A percentile compares a stretch with the other conserved stretches of the same genome.
Evolutionary conservation across 2,329 filamentous ascomycete species (phyloP).

Genomic region (Dactylellina cionopaga): DNA sequence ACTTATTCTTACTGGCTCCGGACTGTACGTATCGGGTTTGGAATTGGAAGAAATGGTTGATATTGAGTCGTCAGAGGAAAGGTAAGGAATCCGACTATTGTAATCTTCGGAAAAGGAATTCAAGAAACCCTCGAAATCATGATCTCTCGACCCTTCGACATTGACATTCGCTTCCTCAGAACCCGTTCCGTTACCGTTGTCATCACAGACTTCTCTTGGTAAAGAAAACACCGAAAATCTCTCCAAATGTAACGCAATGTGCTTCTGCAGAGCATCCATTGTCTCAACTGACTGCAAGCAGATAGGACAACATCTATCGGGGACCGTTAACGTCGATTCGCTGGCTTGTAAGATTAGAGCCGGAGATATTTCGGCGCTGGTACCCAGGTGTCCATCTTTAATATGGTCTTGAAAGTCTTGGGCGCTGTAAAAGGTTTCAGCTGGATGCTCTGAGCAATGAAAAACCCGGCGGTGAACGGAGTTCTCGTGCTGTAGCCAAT

Average conservation of each 20-base stretch:
- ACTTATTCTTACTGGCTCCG: no score
- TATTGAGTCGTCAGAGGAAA: no score
- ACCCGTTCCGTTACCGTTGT: neutral
- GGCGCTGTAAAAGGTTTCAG: neutral
- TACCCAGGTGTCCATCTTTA: slow-evolving; percentile 7
- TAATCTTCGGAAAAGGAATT: neutral
- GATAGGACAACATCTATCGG: slow-evolving; percentile 35
- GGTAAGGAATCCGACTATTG: no score
- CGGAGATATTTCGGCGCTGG: neutral
- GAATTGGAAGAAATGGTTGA: no score
- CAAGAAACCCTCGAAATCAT: slow-evolving; percentile 8
- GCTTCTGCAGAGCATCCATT: slow-evolving; percentile 31
- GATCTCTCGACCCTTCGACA: slow-evolving; percentile 29
- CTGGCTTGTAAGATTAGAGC: slow-evolving; percentile 19
- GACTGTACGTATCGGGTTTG: no score
- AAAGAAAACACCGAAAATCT: slow-evolving; percentile 38
- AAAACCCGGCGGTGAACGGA: slow-evolving; percentile 30
- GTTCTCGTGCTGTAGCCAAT: slow-evolving; percentile 39
- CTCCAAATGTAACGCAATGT: slow-evolving; percentile 38
- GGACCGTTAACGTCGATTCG: slow-evolving; percentile 27
- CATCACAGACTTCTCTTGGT: slow-evolving; percentile 1
- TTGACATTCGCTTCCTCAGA: slow-evolving; percentile 15
- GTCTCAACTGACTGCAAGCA: slow-evolving; percentile 14
- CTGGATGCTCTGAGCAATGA: slow-evolving; percentile 24
- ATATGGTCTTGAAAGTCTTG: slow-evolving; percentile 25